A percentile compares a stretch with the other conserved stretches of the same genome.
These are phyloP conservation scores for Talaromyces stipitatus DNA, from an alignment of 495 filamentous ascomycete species.

Conservation along the genomic window DNA sequence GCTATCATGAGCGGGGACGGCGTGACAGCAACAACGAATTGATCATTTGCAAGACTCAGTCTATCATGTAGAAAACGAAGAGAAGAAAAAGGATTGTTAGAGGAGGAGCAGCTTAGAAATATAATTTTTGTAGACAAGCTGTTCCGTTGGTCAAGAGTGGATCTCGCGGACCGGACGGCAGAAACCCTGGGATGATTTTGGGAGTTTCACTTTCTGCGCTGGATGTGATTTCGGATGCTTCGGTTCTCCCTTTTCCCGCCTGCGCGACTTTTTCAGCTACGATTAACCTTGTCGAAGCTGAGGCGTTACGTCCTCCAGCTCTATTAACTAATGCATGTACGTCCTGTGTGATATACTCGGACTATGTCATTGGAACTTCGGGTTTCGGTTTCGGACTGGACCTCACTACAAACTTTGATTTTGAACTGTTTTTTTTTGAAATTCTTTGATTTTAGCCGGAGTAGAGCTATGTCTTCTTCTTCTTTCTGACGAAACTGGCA, in stretches of 20 bases:
- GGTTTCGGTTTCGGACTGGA: too few species aligned
- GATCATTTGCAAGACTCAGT: background rate
- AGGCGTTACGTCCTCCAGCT: background rate
- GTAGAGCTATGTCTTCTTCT: slow-evolving; percentile 38
- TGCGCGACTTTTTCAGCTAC: background rate
- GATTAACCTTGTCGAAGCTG: background rate
- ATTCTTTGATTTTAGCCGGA: background rate
- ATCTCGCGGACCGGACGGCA: background rate
- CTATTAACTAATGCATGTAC: background rate
- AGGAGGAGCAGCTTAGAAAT: too few species aligned
- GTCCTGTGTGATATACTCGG: too few species aligned
- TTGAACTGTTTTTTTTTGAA: background rate
- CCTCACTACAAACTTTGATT: background rate
- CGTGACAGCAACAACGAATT: background rate
- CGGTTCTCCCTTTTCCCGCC: background rate
- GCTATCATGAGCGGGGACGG: slow-evolving; percentile 7
- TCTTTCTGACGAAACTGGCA: slow-evolving; percentile 56
- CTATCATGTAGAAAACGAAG: background rate
- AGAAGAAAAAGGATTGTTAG: background rate
- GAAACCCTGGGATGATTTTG: too few species aligned
- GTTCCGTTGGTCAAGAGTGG: background rate
- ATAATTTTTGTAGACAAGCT: too few species aligned
- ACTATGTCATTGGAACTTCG: too few species aligned
- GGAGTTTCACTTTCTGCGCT: too few species aligned
- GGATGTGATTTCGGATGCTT: slow-evolving; percentile 1